Percentiles rank a stretch among this genome's conserved stretches.
Evolutionary conservation across 1,284 basidiomycete species (phyloP).

Genomic region (Boletus sp.): DNA sequence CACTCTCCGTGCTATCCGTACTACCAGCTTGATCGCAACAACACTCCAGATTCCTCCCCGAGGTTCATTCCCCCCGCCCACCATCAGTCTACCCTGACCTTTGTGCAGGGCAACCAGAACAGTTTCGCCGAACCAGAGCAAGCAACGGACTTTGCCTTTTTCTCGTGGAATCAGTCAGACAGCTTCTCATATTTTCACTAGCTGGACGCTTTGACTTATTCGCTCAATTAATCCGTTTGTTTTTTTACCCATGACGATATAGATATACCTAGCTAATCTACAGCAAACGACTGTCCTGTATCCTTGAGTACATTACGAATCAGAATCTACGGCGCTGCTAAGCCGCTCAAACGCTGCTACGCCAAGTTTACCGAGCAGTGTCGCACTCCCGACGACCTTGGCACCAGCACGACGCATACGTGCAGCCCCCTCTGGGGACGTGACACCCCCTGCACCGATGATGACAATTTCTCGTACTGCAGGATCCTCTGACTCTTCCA

Average conservation of each 20-base stretch:
- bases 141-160: conserved; percentile 19
- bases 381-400: conserved; percentile 71
- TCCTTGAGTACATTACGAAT: conserved; percentile 13
- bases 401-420: conserved; percentile 77
- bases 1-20: conserved; percentile 9
- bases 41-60: neutral
- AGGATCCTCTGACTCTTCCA: conserved; percentile 46
- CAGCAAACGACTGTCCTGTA: conserved; percentile 17
- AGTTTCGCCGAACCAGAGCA: conserved; percentile 10
- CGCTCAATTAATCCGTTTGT: conserved; percentile 30
- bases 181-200: conserved; percentile 28
- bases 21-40: conserved; percentile 8
- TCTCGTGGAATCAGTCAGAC: conserved; percentile 31
- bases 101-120: conserved; percentile 14
- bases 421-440: conserved; percentile 53
- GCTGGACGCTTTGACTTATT: conserved; percentile 34
- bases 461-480: conserved; percentile 56
- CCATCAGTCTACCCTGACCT: conserved; percentile 18
- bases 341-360: conserved; percentile 65
- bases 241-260: conserved; percentile 13
- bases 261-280: conserved; percentile 23
- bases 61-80: conserved; percentile 5
- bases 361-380: conserved; percentile 69
- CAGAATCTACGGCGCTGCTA: conserved; percentile 12
- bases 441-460: conserved; percentile 82